These are phyloP conservation scores for Fusarium stilboides DNA, from an alignment of 2,329 filamentous ascomycete genomes.

Conservation along the genomic window DNA sequence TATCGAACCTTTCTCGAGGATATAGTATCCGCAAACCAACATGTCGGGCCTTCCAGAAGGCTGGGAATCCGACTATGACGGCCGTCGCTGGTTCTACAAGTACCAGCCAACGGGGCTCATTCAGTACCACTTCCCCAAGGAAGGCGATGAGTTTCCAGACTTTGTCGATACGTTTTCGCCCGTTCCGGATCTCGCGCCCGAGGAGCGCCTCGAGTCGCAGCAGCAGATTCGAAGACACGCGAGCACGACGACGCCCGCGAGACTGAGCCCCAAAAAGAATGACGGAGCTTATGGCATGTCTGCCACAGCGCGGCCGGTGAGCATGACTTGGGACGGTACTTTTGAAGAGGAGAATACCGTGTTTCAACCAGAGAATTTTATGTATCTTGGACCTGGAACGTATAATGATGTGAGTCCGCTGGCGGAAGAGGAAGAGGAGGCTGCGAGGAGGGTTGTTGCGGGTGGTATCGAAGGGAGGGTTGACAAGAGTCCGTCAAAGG, in stretches of 20 bases:
- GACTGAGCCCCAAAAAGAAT: constrained; percentile 22
- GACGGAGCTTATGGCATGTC: constrained; percentile 51
- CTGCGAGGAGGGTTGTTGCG: constrained; percentile 50
- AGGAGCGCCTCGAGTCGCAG: constrained; percentile 68
- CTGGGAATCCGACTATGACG: constrained; percentile 73
- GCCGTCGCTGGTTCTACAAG: constrained; percentile 70
- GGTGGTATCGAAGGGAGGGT: constrained; percentile 40
- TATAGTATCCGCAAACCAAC: constrained; percentile 10
- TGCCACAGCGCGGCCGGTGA: constrained; percentile 54
- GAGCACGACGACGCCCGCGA: constrained; percentile 29
- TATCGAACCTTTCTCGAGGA: constrained; percentile 14
- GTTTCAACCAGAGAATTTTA: constrained; percentile 68
- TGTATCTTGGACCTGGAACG: constrained; percentile 65
- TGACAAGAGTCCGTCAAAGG: constrained; percentile 40
- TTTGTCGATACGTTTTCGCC: constrained; percentile 60
- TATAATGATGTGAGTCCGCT: constrained; percentile 64
- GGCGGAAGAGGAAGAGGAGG: constrained; percentile 58
- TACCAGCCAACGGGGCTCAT: constrained; percentile 68
- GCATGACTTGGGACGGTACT: constrained; percentile 54
- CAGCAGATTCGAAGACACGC: constrained; percentile 61
- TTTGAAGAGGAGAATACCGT: constrained; percentile 54
- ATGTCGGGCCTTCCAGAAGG: constrained; percentile 63
- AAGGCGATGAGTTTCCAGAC: constrained; percentile 72
- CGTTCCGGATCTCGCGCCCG: constrained; percentile 62
- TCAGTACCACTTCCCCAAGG: constrained; percentile 70